A percentile compares a stretch with the other conserved stretches of the same genome.
phyloP scores from a whole-genome alignment of 306 rosid species.

The Cucumis melo region DNA sequence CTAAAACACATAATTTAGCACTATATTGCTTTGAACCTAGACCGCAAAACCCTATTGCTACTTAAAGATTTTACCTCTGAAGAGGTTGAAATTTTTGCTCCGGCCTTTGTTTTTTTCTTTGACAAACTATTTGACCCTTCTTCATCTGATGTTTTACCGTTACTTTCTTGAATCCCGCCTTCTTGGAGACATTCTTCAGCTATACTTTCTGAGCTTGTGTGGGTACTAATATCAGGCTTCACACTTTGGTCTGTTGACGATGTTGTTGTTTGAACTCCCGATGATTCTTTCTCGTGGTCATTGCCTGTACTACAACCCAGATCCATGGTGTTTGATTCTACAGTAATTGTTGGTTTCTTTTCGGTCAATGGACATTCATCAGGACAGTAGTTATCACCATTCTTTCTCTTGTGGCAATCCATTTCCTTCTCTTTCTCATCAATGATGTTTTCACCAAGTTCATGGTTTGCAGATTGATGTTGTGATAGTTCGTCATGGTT shows the following conservation, averaged over 20 bases:
- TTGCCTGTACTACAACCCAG: background rate
- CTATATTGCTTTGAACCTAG: background rate
- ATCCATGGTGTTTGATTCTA: background rate
- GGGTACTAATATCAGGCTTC: background rate
- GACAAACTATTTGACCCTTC: background rate
- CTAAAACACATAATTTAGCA: background rate
- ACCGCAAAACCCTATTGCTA: background rate
- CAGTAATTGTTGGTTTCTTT: background rate
- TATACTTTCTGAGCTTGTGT: background rate
- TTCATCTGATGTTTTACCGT: background rate
- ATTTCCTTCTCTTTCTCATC: background rate
- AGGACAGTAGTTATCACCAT: background rate
- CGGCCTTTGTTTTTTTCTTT: background rate
- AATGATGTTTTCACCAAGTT: background rate
- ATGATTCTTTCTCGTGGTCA: background rate
- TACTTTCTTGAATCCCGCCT: background rate
- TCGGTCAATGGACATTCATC: background rate
- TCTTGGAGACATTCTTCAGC: background rate
- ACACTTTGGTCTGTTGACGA: background rate
- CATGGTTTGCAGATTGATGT: background rate
- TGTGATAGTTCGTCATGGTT: background rate
- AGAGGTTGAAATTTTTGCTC: background rate
- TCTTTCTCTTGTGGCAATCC: background rate
- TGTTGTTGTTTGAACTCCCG: background rate
- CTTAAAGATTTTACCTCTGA: background rate